Evolutionary conservation across 805 yeast species (phyloP).

Genomic region (Teunomyces lycoperdinae): DNA sequence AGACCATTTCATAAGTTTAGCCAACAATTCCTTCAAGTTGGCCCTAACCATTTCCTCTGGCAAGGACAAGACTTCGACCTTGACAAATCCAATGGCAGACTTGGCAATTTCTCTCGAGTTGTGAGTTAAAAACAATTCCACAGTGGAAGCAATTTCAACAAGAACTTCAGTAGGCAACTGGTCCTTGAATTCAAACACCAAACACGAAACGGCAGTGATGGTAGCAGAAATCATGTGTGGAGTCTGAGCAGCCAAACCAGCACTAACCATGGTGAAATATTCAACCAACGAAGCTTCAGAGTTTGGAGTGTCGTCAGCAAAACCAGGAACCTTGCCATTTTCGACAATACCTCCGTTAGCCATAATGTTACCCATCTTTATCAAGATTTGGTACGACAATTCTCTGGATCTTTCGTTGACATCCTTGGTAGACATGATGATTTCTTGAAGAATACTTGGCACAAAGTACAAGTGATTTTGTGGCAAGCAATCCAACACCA

Average conservation of each 20-base stretch:
- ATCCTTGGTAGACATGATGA: constrained; percentile 87
- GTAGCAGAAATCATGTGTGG: constrained; percentile 96
- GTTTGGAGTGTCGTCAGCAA: constrained; percentile 60
- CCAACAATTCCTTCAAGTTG: constrained; percentile 62
- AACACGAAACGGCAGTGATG: constrained; percentile 82
- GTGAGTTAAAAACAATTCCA: constrained; percentile 86
- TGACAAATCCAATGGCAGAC: constrained; percentile 90
- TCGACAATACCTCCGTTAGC: constrained; percentile 61
- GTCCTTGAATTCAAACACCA: constrained; percentile 81
- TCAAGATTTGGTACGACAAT: constrained; percentile 69
- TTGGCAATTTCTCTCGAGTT: constrained; percentile 92
- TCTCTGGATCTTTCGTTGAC: constrained; percentile 89
- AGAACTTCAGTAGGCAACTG: constrained; percentile 57
- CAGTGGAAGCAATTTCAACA: constrained; percentile 76
- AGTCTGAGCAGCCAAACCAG: constrained; percentile 91
- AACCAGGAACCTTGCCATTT: constrained; percentile 64
- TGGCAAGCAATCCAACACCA: constrained; percentile 63
- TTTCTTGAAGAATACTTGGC: constrained; percentile 81
- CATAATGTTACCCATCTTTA: constrained; percentile 81
- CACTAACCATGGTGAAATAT: constrained; percentile 88
- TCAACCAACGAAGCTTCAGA: constrained; percentile 71
- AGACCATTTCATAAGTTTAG: constrained; percentile 84
- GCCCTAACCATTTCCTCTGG: constrained; percentile 74
- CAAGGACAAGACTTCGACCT: constrained; percentile 78
- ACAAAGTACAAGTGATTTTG: constrained; percentile 65